Evolutionary conservation across 1,139 yeast genomes (phyloP), one percentile per base, ranked within the genome.

Genomic region (Geotrichum europaeum): DNA sequence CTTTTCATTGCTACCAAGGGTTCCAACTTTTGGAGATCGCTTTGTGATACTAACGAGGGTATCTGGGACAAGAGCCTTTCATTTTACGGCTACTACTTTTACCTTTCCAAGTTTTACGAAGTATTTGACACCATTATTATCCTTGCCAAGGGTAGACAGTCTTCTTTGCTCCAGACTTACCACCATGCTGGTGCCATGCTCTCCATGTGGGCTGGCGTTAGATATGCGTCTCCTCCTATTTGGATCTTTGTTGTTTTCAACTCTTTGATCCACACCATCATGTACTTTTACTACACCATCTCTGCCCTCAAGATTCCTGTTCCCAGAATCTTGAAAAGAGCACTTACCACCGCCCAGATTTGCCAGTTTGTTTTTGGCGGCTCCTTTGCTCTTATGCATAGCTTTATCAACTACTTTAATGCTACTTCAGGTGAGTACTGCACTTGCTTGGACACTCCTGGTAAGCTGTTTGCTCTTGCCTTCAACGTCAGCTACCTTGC

Each of bases 111-210:
- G 75, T 86, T 84, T 68, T 86, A 86, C 70, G 92, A 87, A 72
- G 87, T 86, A 51, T 69, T 86, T 49, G 94, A 86, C 72, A 86
- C 92, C 6, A 73, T 82, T 53, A 83, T 86, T 66, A 86, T 86
- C 64, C 78, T 86, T 61, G 78, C 85, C 63, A 86, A 86, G 74
- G 92, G 92, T 55, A 79, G 81, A 70, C 87, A 86, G 50, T 82
- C 89, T 15, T 82, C 87, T 4, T 75, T 86, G 65, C 78, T 86
- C 67, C 92, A 86, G 74, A 84, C 89, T 64, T 86, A 86, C 73
- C 92, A 86, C 71, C 94, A 87, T 71, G 83, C 92, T 2, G 94
- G 92, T 49, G 94, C 94, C 56, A 86, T 86, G 86, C 77, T 86
- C 76, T 85, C 89, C 66, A 86, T 86, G 92, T 86, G 91, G 91